Percentiles rank a stretch among this genome's conserved stretches.
Conservation (phyloP, 805 yeast species). For the Saccharomycopsis sp. region DNA sequence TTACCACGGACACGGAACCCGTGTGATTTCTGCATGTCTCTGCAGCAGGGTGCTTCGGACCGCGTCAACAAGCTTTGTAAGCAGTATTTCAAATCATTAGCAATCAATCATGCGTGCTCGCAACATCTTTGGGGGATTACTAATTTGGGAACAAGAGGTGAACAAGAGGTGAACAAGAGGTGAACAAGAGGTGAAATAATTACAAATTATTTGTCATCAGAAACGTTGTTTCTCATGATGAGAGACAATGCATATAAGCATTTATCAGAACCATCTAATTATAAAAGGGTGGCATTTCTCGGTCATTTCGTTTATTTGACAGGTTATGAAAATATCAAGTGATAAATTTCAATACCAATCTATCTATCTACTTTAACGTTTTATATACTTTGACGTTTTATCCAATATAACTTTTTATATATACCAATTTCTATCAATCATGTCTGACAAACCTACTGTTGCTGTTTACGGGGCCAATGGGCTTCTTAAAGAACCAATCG, state of each 20-base stretch:
- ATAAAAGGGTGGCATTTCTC: no score
- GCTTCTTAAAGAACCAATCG: conserved; percentile 40
- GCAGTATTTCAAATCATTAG: not conserved
- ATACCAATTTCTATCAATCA: not conserved
- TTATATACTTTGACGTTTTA: no score
- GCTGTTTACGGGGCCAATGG: conserved; percentile 54
- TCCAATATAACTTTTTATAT: no score
- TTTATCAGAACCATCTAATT: no score
- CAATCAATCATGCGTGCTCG: not conserved
- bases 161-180: no score
- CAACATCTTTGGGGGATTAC: not conserved
- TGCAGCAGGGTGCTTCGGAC: not conserved
- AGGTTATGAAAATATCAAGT: no score
- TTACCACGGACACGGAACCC: no score
- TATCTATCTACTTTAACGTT: no score
- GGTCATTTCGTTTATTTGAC: no score
- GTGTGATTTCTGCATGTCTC: not conserved
- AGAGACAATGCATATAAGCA: not conserved
- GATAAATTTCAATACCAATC: no score
- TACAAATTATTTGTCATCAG: not conserved
- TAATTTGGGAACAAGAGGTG: not conserved
- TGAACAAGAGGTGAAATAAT: no score
- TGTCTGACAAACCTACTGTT: conserved; percentile 26
- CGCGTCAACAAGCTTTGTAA: not conserved
- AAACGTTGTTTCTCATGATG: not conserved